Evolutionary conservation across 2,329 filamentous ascomycete genomes (phyloP).

Genomic region (Zymoseptoria tritici): DNA sequence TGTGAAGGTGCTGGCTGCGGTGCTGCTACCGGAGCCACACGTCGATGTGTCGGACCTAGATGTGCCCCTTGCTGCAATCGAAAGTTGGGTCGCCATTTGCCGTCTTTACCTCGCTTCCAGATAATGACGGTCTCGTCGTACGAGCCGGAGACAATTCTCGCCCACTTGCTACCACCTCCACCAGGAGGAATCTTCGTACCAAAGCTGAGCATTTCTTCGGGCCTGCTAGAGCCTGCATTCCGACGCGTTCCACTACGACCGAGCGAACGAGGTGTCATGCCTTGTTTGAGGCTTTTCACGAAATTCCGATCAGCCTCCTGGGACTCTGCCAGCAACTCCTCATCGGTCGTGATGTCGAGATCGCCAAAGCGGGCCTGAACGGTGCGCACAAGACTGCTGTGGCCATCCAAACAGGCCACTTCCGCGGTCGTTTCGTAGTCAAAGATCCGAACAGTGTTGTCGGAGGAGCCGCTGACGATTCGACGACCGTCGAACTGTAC

Average conservation of each 20-base stretch:
- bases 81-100: conserved; percentile 74
- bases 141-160: conserved; percentile 91
- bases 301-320: conserved; percentile 66
- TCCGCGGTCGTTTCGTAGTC: conserved; percentile 79
- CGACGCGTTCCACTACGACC: conserved; percentile 15
- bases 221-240: conserved; percentile 67
- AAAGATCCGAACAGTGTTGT: conserved; percentile 93
- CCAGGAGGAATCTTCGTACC: conserved; percentile 86
- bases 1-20: conserved; percentile 7
- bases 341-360: conserved; percentile 62
- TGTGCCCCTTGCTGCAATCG: conserved; percentile 34
- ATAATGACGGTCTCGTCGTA: conserved; percentile 96
- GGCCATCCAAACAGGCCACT: conserved; percentile 77
- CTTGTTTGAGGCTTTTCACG: conserved; percentile 48
- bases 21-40: background rate
- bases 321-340: conserved; percentile 67
- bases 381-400: conserved; percentile 79
- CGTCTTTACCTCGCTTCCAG: conserved; percentile 69
- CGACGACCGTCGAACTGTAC: conserved; percentile 92
- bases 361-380: conserved; percentile 94
- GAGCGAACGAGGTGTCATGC: conserved; percentile 31
- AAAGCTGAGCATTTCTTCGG: conserved; percentile 68
- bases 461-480: conserved; percentile 92
- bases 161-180: conserved; percentile 80
- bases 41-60: background rate